Evolutionary conservation across 2,329 filamentous ascomycete genomes (phyloP), one percentile per base, ranked within the genome.

Genomic region (Pseudocercospora eumusae): DNA sequence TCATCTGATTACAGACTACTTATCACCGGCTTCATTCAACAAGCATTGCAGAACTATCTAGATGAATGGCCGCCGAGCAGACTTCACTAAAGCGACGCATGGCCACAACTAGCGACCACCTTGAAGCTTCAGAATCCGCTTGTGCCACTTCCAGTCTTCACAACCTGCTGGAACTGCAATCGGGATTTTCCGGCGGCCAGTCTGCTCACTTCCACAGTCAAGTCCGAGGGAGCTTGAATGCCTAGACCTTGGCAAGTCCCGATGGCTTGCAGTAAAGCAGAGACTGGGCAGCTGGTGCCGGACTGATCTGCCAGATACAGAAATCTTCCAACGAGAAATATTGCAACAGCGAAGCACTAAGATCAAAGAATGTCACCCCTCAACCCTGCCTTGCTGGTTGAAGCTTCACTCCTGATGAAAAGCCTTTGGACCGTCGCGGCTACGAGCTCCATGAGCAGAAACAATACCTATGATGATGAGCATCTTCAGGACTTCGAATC

Each of bases 251-350:
- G 57, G 58, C 55, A 49, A 27, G 50, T 31, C 28, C 59, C 52
- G 44, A 54, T 57, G 59, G 59, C 59, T 61, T 61, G 59, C 54
- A 57, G 54, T n/a, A 45, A 18, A 36, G 21, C 28, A 33, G 25
- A 49, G 31, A 47, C 36, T 60, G 47, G 40, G 44, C 52, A 33
- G 53, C 42, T 57, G n/a, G 40, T 25, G 23, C 36, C 21, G 44
- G 40, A 49, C 36, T 18, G 13, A 27, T 50, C 25, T 56, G 21
- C 27, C 60, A 44, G 36, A 63, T 40, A 28, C 23, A 28, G 47
- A 52, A 15, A 52, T 25, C 15, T 25, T n/a, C 23, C 47, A n/a
- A 50, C 23, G 47, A 50, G 13, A 50, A 23, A 31, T 31, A 31
- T 31, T 31, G 28, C 10, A 31, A 11, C 28, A 31, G 28, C 28